Percentiles rank a stretch among this genome's conserved stretches.
Conservation (phyloP, 768 basidiomycete species). For the Lentinula detonsa region DNA sequence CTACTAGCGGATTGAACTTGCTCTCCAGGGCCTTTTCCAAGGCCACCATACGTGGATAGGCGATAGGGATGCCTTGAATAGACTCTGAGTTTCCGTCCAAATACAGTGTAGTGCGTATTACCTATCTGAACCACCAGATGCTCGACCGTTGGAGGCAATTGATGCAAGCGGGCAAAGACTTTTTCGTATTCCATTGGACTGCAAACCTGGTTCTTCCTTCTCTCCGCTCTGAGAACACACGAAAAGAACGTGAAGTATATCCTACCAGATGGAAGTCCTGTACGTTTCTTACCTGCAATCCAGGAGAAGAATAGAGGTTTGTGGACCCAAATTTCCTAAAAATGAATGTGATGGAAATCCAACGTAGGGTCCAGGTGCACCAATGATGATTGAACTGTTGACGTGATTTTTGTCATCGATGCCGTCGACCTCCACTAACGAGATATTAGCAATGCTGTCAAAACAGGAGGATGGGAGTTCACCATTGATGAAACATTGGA, state of each 20-base stretch:
- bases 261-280: not conserved
- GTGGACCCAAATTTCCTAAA: constrained; percentile 74
- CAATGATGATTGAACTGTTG: constrained; percentile 69
- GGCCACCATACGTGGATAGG: constrained; percentile 93
- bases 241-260: constrained; percentile 5
- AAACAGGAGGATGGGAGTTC: constrained; percentile 15
- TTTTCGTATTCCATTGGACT: constrained; percentile 66
- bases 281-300: constrained; percentile 67
- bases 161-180: constrained; percentile 56
- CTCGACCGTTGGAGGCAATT: constrained; percentile 61
- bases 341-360: constrained; percentile 80
- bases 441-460: constrained; percentile 11
- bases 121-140: constrained; percentile 85
- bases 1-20: constrained; percentile 80
- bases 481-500: constrained; percentile 91
- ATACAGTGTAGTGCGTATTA: constrained; percentile 13
- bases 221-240: constrained; percentile 59
- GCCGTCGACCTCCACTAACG: constrained; percentile 68
- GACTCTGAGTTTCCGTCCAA: not conserved
- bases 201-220: constrained; percentile 78
- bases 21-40: constrained; percentile 73
- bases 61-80: constrained; percentile 63
- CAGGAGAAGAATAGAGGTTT: constrained; percentile 65
- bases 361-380: constrained; percentile 71
- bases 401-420: constrained; percentile 56